Conservation (phyloP, 2,329 filamentous ascomycete species). For the Colletotrichum godetiae region DNA sequence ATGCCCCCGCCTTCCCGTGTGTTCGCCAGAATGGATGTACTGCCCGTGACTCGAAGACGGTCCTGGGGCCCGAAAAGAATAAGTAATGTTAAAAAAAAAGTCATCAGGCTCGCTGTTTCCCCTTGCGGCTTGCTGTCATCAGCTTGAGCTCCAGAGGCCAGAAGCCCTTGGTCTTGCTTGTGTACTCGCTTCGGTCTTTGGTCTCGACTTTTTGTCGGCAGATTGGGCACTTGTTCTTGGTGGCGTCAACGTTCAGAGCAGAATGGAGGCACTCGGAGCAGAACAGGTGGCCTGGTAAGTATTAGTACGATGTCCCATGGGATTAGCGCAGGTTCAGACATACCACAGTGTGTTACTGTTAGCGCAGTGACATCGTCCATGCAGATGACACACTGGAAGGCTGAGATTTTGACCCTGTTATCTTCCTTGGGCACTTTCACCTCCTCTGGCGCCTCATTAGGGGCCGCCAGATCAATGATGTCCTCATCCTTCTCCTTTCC, state of each 20-base stretch:
- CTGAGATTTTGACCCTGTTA: conserved; percentile 62
- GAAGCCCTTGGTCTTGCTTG: conserved; percentile 60
- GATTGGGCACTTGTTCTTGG: conserved; percentile 71
- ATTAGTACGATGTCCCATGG: background rate
- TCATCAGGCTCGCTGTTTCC: conserved; percentile 49
- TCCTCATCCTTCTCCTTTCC: conserved; percentile 44
- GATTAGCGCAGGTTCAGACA: conserved; percentile 40
- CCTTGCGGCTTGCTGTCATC: conserved; percentile 66
- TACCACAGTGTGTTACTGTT: conserved; percentile 76
- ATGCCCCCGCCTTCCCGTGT: background rate
- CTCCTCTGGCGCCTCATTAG: conserved; percentile 56
- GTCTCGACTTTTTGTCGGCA: conserved; percentile 70
- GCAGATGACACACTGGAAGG: conserved; percentile 75
- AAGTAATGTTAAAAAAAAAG: background rate
- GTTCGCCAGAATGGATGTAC: conserved; percentile 3
- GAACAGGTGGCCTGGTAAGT: conserved; percentile 69
- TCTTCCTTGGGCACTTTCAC: conserved; percentile 58
- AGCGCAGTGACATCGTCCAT: conserved; percentile 70
- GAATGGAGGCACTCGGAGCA: conserved; percentile 72
- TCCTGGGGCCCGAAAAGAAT: background rate
- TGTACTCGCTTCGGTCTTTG: conserved; percentile 53
- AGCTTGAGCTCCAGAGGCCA: conserved; percentile 73
- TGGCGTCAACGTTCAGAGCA: conserved; percentile 66
- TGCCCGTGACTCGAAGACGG: background rate
- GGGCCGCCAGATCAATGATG: conserved; percentile 55